Evolutionary conservation across 768 basidiomycete genomes (phyloP).

Genomic region (Punctularia strigosozonata): DNA sequence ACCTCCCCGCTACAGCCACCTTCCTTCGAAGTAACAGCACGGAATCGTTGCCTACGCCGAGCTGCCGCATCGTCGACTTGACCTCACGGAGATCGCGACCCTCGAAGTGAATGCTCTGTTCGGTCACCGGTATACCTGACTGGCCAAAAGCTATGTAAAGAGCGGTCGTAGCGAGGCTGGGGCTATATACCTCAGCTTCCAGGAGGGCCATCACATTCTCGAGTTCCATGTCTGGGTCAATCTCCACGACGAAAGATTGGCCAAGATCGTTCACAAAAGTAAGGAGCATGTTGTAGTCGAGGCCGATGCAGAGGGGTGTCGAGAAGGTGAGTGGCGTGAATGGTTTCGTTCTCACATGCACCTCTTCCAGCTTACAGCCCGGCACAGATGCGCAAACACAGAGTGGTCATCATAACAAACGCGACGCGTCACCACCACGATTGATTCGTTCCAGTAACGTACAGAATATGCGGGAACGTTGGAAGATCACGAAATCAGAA

Average conservation of each 20-base stretch:
- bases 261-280: constrained; percentile 65
- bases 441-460: no score
- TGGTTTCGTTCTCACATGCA: no score
- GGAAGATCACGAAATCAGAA: no score
- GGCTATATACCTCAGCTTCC: constrained; percentile 80
- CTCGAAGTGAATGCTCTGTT: constrained; percentile 64
- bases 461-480: no score
- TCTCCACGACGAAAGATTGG: constrained; percentile 58
- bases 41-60: constrained; percentile 53
- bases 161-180: not conserved
- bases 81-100: constrained; percentile 54
- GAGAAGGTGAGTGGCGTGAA: no score
- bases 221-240: constrained; percentile 83
- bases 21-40: constrained; percentile 61
- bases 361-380: no score
- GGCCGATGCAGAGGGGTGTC: not conserved
- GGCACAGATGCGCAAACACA: no score
- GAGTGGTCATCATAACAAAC: no score
- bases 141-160: constrained; percentile 14
- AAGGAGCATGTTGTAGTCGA: constrained; percentile 39
- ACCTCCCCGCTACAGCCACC: constrained; percentile 35
- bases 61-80: constrained; percentile 55
- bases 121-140: constrained; percentile 62
- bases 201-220: constrained; percentile 88
- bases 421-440: no score